Evolutionary conservation across 176 grass and related monocot genomes (phyloP), one percentile per base, ranked within the genome.

Genomic region (Tillandsia leiboldiana): DNA sequence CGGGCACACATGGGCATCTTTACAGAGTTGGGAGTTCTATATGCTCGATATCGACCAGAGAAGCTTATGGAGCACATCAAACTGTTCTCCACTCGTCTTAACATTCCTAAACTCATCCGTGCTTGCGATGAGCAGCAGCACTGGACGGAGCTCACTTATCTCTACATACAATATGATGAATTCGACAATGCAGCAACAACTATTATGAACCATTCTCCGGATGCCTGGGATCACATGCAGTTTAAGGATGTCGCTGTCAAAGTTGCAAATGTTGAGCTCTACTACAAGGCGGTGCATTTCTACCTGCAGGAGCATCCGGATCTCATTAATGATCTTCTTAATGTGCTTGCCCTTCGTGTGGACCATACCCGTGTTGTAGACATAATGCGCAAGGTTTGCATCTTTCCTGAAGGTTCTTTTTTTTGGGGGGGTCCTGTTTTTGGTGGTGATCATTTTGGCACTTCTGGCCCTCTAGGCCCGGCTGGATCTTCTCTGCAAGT

Each of bases 1-100:
- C 83, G 93, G 51, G 93, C 86, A n/a, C 89, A 96, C 63, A 96
- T 90, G 89, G 89, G 93, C 69, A 96, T 96, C 72, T 96, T 96
- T 65, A 92, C 93, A 26, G 93, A 92, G 70, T 72, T 96, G 65
- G 93, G 93, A 78, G 83, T 96, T 62, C 75, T 96, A 26, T 96
- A 96, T 81, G 93, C 93, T 72, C 84, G 88, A 86, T 96, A 96
- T 81, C 86, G 93, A 23, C 63, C 71, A 26, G 93, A 96, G 83
- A 96, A 96, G 73, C 89, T 96, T 68, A 96, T 96, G 93, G 89
- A 96, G 33, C 93, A 96, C 74, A 92, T 96, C 74, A 96, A 96
- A 70, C 93, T 96, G 77, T 96, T 90, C 81, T 84, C 93, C 11
- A 90, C 86, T 20, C 93, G 86, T 83, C 86, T 92, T 24, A 96